phyloP scores from a whole-genome alignment of 345 rosid species.

The Citrus sinensis region DNA sequence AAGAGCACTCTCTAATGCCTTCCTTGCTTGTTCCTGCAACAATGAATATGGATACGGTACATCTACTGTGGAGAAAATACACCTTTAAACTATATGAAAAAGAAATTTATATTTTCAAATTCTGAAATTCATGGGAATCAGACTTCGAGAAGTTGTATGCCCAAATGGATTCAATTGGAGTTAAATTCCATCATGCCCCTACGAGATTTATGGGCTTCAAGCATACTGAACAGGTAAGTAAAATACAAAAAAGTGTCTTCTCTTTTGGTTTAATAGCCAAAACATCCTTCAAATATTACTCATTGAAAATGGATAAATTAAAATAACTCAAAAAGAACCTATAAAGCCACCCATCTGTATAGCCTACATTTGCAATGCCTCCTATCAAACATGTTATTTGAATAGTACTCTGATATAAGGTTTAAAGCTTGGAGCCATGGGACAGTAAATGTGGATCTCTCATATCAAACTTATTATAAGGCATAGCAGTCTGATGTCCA shows the following conservation, averaged over 20 bases:
- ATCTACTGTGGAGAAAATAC: neutral
- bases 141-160: neutral
- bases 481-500: neutral
- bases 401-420: neutral
- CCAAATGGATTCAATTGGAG: neutral
- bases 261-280: neutral
- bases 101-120: neutral
- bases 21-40: conserved; percentile 80
- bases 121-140: neutral
- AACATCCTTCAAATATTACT: neutral
- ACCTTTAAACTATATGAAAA: neutral
- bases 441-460: neutral
- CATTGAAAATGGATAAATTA: neutral
- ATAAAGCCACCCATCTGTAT: neutral
- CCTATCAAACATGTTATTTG: neutral
- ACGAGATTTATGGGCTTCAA: neutral
- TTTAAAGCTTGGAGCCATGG: neutral
- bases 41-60: neutral
- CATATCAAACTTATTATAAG: neutral
- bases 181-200: neutral
- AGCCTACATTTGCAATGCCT: neutral
- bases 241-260: neutral
- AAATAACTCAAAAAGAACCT: neutral
- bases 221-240: neutral
- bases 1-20: conserved; percentile 82